Conservation (phyloP, 2,329 filamentous ascomycete species). For the Paramyrothecium roridum region DNA sequence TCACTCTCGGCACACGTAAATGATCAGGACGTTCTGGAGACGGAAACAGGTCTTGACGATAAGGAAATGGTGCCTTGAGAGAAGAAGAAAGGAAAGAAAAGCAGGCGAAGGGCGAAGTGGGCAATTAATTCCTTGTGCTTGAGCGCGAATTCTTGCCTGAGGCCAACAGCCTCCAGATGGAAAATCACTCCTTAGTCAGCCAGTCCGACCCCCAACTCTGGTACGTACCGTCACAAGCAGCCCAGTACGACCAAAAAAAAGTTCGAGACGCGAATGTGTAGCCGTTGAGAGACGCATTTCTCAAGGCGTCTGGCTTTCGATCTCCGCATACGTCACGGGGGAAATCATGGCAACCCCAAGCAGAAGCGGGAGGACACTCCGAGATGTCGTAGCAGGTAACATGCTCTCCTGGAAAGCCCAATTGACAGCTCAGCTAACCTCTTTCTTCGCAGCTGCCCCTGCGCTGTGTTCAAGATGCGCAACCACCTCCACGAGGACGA, state of each 20-base stretch:
- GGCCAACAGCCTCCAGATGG: constrained; percentile 13
- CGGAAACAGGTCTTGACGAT: constrained; percentile 79
- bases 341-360: constrained; percentile 50
- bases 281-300: constrained; percentile 6
- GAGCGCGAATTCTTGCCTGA: constrained; percentile 18
- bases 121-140: constrained; percentile 8
- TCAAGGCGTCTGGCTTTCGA: constrained; percentile 9
- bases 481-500: constrained; percentile 20
- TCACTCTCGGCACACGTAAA: constrained; percentile 85
- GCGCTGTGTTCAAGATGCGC: constrained; percentile 36
- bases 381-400: constrained; percentile 50
- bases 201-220: background rate
- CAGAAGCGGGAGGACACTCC: constrained; percentile 50
- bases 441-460: constrained; percentile 10
- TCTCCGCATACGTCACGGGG: constrained; percentile 6
- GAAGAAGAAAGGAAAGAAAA: constrained; percentile 32
- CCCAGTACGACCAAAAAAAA: constrained; percentile 13
- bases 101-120: constrained; percentile 12
- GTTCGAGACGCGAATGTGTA: constrained; percentile 15
- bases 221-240: background rate
- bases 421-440: constrained; percentile 13
- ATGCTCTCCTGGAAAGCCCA: constrained; percentile 4
- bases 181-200: background rate
- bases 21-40: constrained; percentile 81
- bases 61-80: constrained; percentile 80